phyloP scores from a whole-genome alignment of 768 basidiomycete genomes.

The Fomitopsis pulvina region DNA sequence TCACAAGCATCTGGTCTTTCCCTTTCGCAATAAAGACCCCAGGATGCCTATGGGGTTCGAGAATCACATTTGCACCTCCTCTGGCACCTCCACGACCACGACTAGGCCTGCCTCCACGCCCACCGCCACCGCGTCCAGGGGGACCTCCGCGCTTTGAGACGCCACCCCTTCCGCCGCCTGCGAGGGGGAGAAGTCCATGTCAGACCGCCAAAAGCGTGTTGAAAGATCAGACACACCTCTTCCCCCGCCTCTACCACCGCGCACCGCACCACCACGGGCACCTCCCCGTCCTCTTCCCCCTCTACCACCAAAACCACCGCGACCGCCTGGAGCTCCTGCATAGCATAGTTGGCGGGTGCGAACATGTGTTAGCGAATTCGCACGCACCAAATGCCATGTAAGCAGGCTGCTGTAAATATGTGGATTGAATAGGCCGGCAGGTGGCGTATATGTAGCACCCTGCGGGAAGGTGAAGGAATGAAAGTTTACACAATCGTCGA shows the following conservation, averaged over 20 bases:
- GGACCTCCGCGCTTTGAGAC: conserved; percentile 21
- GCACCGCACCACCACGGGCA: conserved; percentile 14
- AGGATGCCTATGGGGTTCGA: conserved; percentile 92
- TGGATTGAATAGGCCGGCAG: background rate
- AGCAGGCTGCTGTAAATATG: background rate
- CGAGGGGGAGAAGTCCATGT: background rate
- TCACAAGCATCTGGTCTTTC: conserved; percentile 95
- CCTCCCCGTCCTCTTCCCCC: conserved; percentile 26
- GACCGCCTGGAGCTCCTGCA: conserved; percentile 61
- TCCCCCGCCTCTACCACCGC: conserved; percentile 25
- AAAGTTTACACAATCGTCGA: conserved; percentile 8
- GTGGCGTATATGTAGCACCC: no score
- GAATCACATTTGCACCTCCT: conserved; percentile 83
- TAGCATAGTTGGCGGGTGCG: background rate
- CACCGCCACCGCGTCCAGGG: conserved; percentile 30
- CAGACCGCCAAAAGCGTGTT: background rate
- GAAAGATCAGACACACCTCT: conserved; percentile 24
- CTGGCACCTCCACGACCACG: conserved; percentile 60
- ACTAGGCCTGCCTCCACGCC: conserved; percentile 28
- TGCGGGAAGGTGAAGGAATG: no score
- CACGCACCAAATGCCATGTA: conserved; percentile 29
- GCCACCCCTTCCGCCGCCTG: conserved; percentile 11
- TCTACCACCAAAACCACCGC: conserved; percentile 40
- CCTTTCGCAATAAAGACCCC: conserved; percentile 97
- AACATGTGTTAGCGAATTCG: background rate